Evolutionary conservation across 805 yeast species (phyloP).

Genomic region (Torulaspora quercuum): DNA sequence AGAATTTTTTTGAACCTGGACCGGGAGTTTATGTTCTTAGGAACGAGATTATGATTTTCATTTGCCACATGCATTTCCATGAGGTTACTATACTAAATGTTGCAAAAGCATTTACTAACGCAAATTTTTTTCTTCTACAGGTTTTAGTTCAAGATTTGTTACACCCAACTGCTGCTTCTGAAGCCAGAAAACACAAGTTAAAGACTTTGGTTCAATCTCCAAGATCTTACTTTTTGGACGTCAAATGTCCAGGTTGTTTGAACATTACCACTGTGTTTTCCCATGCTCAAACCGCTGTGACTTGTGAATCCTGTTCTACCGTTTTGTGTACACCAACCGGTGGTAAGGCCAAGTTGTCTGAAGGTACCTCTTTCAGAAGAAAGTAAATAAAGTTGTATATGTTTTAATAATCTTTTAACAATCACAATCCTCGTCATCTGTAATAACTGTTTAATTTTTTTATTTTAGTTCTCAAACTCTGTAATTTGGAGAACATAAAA

Average conservation of each 20-base stretch:
- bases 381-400: constrained; percentile 54
- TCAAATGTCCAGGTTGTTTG: constrained; percentile 99
- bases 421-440: constrained; percentile 12
- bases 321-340: constrained; percentile 99
- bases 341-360: constrained; percentile 99
- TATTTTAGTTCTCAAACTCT: no score
- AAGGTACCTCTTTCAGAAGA: constrained; percentile 99
- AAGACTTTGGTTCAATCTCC: constrained; percentile 97
- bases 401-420: constrained; percentile 13
- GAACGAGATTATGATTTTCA: no score
- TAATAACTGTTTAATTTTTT: no score
- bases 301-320: constrained; percentile 98
- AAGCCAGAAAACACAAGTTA: constrained; percentile 94
- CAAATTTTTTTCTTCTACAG: constrained; percentile 38
- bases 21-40: no score
- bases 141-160: constrained; percentile 99
- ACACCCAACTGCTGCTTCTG: constrained; percentile 96
- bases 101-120: constrained; percentile 26
- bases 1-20: no score
- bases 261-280: constrained; percentile 99
- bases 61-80: no score
- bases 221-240: constrained; percentile 99
- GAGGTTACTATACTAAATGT: no score
- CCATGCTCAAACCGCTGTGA: constrained; percentile 99
- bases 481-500: no score